Percentiles rank a stretch among this genome's conserved stretches.
These are phyloP conservation scores for Mortierella sp. DNA, from an alignment of 371 early-diverging fungal genomes.

Conservation along the genomic window DNA sequence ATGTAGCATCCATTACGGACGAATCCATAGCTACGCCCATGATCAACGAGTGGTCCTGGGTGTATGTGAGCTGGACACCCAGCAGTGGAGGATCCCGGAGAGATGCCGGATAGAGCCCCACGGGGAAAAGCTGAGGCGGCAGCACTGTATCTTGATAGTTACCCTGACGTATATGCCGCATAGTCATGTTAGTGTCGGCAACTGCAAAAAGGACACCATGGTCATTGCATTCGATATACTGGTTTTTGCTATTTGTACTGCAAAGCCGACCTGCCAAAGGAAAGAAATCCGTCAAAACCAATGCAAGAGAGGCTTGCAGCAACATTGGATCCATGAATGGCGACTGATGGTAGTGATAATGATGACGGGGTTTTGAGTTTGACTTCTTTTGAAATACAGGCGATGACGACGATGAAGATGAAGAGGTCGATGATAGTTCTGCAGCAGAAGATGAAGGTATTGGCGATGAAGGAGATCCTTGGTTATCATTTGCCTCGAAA, in stretches of 20 bases:
- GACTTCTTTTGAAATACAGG: slow-evolving; percentile 15
- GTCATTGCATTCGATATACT: slow-evolving; percentile 54
- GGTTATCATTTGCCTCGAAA: slow-evolving; percentile 35
- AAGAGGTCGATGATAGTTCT: background rate
- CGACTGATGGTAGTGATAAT: slow-evolving; percentile 42
- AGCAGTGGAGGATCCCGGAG: slow-evolving; percentile 48
- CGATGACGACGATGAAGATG: slow-evolving; percentile 4
- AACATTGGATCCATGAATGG: slow-evolving; percentile 56
- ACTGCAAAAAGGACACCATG: slow-evolving; percentile 53
- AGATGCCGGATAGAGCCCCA: slow-evolving; percentile 55
- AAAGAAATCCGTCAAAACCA: slow-evolving; percentile 51
- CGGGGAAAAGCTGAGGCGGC: slow-evolving; percentile 48
- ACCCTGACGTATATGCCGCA: slow-evolving; percentile 43
- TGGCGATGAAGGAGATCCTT: slow-evolving; percentile 12
- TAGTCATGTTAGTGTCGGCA: slow-evolving; percentile 30
- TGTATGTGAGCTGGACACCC: slow-evolving; percentile 53
- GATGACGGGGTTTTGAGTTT: slow-evolving; percentile 23
- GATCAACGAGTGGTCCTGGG: slow-evolving; percentile 46
- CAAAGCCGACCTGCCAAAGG: slow-evolving; percentile 52
- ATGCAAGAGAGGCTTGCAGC: slow-evolving; percentile 50
- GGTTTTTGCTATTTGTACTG: slow-evolving; percentile 10
- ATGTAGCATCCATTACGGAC: slow-evolving; percentile 45
- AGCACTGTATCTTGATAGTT: slow-evolving; percentile 42
- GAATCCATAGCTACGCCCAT: slow-evolving; percentile 55
- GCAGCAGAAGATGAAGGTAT: slow-evolving; percentile 1